Evolutionary conservation across 2,329 filamentous ascomycete species (phyloP).

Genomic region (Penicillium aurantiogriseum): DNA sequence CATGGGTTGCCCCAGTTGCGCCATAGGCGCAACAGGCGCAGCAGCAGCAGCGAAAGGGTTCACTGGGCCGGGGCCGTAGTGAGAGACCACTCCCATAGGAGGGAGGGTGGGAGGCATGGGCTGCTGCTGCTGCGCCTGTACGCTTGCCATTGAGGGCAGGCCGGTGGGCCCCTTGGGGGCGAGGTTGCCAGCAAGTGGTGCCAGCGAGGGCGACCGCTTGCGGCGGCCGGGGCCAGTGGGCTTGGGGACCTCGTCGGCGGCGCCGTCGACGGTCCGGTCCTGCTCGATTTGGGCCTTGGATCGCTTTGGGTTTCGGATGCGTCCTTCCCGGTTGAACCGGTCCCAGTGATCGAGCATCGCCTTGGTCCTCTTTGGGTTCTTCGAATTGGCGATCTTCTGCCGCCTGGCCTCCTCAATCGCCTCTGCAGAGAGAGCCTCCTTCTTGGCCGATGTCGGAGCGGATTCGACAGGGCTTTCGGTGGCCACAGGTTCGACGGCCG

Average conservation of each 20-base stretch:
- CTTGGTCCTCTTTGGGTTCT: slow-evolving; percentile 46
- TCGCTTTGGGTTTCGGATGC: slow-evolving; percentile 45
- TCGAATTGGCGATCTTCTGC: slow-evolving; percentile 44
- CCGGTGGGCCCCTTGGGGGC: slow-evolving; percentile 21
- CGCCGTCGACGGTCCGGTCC: slow-evolving; percentile 33
- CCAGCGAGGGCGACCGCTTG: slow-evolving; percentile 25
- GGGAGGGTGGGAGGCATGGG: slow-evolving; percentile 19
- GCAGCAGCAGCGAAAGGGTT: slow-evolving; percentile 16
- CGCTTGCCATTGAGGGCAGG: slow-evolving; percentile 19
- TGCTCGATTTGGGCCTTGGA: slow-evolving; percentile 47
- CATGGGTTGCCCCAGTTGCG: slow-evolving; percentile 17
- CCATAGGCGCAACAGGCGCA: slow-evolving; percentile 13
- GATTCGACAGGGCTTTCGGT: slow-evolving; percentile 12
- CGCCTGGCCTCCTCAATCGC: slow-evolving; percentile 35
- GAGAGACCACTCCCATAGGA: slow-evolving; percentile 17
- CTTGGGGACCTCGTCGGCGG: slow-evolving; percentile 28
- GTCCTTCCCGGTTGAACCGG: slow-evolving; percentile 44
- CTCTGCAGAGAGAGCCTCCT: slow-evolving; percentile 21
- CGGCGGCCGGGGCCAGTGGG: slow-evolving; percentile 23
- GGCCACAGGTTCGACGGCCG: slow-evolving; percentile 16
- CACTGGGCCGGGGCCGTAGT: slow-evolving; percentile 12
- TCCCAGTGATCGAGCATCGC: slow-evolving; percentile 48
- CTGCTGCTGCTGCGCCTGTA: slow-evolving; percentile 16
- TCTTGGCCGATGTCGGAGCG: slow-evolving; percentile 13
- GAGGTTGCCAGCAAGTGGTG: slow-evolving; percentile 21